Conservation (phyloP, 2,329 filamentous ascomycete species). For the Sphaerulina vaccinii region DNA sequence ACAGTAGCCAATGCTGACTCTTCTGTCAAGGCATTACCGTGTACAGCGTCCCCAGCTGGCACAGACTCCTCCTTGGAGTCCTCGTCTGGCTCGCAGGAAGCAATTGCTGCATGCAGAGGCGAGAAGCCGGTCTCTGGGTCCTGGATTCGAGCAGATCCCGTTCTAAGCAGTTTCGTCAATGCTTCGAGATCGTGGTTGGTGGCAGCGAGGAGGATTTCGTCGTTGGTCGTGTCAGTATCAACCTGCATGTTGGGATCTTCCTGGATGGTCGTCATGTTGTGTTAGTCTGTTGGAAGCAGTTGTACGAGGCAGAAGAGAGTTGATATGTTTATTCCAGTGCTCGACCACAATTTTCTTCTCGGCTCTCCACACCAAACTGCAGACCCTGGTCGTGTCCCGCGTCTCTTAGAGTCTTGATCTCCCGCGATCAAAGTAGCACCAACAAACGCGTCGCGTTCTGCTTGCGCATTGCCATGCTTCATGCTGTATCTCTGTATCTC, state of each 20-base stretch:
- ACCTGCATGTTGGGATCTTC: constrained; percentile 29
- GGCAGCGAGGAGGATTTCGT: constrained; percentile 65
- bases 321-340: too few relatives aligned
- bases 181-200: constrained; percentile 65
- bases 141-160: constrained; percentile 67
- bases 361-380: neutral
- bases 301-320: neutral
- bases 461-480: neutral
- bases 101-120: constrained; percentile 85
- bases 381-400: neutral
- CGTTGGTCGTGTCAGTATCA: constrained; percentile 48
- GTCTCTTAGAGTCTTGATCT: neutral
- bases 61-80: constrained; percentile 34
- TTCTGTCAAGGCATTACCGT: constrained; percentile 41
- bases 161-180: constrained; percentile 68
- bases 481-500: too few relatives aligned
- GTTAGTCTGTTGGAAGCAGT: neutral
- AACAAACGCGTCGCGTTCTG: neutral
- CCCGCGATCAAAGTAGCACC: too few relatives aligned
- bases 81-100: constrained; percentile 52
- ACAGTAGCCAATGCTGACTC: constrained; percentile 67
- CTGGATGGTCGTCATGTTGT: constrained; percentile 7
- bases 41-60: constrained; percentile 36
- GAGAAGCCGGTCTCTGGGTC: constrained; percentile 83
- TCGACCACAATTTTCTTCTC: neutral